Base-by-base conservation (phyloP, 495 filamentous ascomycete species). In the Penicillium atrosanguineum region DNA sequence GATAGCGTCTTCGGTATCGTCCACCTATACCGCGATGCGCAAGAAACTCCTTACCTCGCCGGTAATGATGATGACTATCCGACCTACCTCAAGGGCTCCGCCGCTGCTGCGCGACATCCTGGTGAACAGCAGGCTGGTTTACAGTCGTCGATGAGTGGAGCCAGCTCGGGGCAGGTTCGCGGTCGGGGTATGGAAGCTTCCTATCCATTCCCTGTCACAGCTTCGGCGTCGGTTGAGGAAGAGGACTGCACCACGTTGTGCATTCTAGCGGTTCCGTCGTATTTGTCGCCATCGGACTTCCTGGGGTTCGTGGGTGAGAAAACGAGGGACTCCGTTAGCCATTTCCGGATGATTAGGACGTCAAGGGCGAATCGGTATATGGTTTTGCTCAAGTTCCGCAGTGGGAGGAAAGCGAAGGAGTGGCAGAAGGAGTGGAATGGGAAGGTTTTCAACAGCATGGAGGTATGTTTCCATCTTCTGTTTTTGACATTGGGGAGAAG, bases 341-440 rank as follows among this genome's bases (percentile, higher is more conserved):
- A 98, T 74, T 95, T 96, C 63, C 79, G 94, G 38, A 95, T 98
- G 87, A 88, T 98, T 44, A 84, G 89, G 76, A 97, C 94, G 4
- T 87, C 86, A 45, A 77, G 87, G 48, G 83, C 87, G 61, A 97
- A 93, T 68, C 83, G 92, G 63, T 98, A 97, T 73, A 89, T 98
- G 84, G 94, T 96, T 43, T 77, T 98, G 52, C 93, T 98, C 87
- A 97, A 96, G 73, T 97, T 97, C 68, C 76, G 90, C 44, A 85
- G 85, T 59, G 79, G 80, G 40, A 80, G 78, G 61, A 83, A 82
- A 55, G 94, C 94, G 9, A 84, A 74, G 57, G 76, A 83, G 25
- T 98, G 93, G 85, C 84, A 90, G 61, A 85, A 77, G 56, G 86
- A 89, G 59, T 96, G 91, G 80, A 94, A 97, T 77, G 94, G 94